Evolutionary conservation across 2,329 filamentous ascomycete genomes (phyloP), one percentile per base, ranked within the genome.

Genomic region (Colletotrichum scovillei): DNA sequence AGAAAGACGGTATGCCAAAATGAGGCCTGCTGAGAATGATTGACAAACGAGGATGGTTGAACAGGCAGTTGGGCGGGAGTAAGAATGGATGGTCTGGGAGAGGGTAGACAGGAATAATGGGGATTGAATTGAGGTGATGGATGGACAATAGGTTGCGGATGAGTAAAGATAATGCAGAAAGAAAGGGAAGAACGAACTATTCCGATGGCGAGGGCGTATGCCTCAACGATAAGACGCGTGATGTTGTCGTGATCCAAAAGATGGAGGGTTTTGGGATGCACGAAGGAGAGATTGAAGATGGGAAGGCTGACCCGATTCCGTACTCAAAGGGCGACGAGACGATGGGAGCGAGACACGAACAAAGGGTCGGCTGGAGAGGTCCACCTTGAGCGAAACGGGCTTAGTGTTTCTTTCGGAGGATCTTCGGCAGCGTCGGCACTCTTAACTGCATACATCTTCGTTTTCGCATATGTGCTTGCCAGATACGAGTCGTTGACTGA

Each of bases 141-240:
- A 68, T 69, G 65, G 55, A 67, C 64, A 75, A 73, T 70, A 59
- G 67, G 66, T 38, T 65, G 59, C 65, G 38, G 49, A 42, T 49
- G 30, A 72, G 60, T 57, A 74, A 74, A 67, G 72, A 72, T 66
- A 58, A 64, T 67, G 72, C 62, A 68, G 62, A 63, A 67, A 64
- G 57, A 76, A 68, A 69, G 69, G 75, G 70, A 63, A 67, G 58
- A 75, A 76, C 75, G 74, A 76, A 76, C 75, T 76, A 67, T 76
- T 71, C 72, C 58, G 28, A 59, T 68, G 67, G 72, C 57, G 69
- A 72, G 72, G 69, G 58, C 72, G 30, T 59, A 67, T 59, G 69
- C 63, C 72, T 74, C 72, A 63, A 74, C 68, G 72, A 74, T 68
- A 63, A 63, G 67, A 69, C 30, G 71, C 46, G 52, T 28, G 42